A percentile compares a stretch with the other conserved stretches of the same genome.
Evolutionary conservation across 306 rosid species (phyloP).

Genomic region (Pueraria montana): DNA sequence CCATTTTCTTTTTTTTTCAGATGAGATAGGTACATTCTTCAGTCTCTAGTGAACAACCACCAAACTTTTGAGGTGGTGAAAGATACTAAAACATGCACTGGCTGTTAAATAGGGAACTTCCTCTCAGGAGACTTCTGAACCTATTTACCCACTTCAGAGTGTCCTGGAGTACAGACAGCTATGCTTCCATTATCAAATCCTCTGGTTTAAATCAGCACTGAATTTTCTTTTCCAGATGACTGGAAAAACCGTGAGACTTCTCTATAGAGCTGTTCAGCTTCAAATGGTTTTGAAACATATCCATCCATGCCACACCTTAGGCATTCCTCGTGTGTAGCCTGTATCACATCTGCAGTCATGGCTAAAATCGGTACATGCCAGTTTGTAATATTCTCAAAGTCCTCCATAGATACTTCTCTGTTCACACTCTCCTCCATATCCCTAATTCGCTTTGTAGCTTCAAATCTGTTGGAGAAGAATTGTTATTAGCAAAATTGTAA

Average conservation of each 20-base stretch:
- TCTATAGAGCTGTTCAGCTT: slow-evolving; percentile 91
- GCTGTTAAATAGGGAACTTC: slow-evolving; percentile 57
- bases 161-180: slow-evolving; percentile 45
- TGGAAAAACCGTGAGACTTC: slow-evolving; percentile 83
- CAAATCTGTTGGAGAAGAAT: slow-evolving; percentile 63
- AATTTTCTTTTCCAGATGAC: slow-evolving; percentile 51
- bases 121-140: slow-evolving; percentile 55
- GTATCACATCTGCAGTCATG: slow-evolving; percentile 97
- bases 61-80: slow-evolving; percentile 4
- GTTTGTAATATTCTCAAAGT: slow-evolving; percentile 46
- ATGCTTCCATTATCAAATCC: slow-evolving; percentile 45
- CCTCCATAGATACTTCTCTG: slow-evolving; percentile 58
- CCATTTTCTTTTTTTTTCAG: slow-evolving; percentile 7
- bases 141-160: slow-evolving; percentile 51
- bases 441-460: slow-evolving; percentile 79
- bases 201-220: slow-evolving; percentile 47
- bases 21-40: slow-evolving; percentile 30
- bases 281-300: slow-evolving; percentile 95
- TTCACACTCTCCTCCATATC: slow-evolving; percentile 61
- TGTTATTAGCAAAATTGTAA: slow-evolving; percentile 22
- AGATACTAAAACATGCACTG: slow-evolving; percentile 24
- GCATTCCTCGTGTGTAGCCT: slow-evolving; percentile 91
- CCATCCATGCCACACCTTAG: slow-evolving; percentile 89
- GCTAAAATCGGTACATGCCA: slow-evolving; percentile 89
- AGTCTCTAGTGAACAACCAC: slow-evolving; percentile 1